Evolutionary conservation across 2,329 filamentous ascomycete genomes (phyloP), one percentile per base, ranked within the genome.

Genomic region (Zymoseptoria pseudotritici): DNA sequence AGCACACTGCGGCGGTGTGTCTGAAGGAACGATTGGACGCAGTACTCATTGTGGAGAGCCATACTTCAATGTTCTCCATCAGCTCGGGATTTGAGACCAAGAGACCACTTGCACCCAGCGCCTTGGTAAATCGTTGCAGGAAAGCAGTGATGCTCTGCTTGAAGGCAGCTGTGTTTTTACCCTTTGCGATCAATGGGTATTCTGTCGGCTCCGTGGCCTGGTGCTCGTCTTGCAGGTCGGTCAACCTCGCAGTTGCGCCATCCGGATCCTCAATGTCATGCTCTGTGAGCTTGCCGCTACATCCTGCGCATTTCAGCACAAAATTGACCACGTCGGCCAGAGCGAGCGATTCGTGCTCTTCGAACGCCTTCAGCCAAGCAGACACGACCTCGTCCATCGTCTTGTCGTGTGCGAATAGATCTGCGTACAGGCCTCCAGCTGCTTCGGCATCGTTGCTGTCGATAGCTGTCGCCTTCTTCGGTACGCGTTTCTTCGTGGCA

Each of bases 241-340:
- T 80, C 53, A 99, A 78, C 70, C 86, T 86, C 70, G 86, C 86
- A 19, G 89, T 85, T 54, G 88, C 90, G 70, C 94, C 91, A 72
- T 99, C 94, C 7, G 91, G 86, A 72, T 99, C 93, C 65, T 87
- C 86, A 64, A 97, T 90, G 72, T 97, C 91, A 71, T 94, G 86
- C 49, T 84, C 83, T 9, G 87, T 88, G 58, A 99, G 84, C 66
- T 88, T 83, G 57, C 90, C 80, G 58, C 90, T 85, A 72, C 92
- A 96, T 29, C 94, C 94, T 19, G 92, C 86, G 63, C 89, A 83
- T 66, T 80, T 80, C 19, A 87, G 74, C 21, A 86, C 78, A 58
- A 87, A 82, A 68, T 86, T 87, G 70, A 87, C 76, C 56, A 87
- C 70, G 60, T 86, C 82, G 53, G 80, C 77, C 66, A 87, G 73